phyloP scores from a whole-genome alignment of 2,329 filamentous ascomycete species.

The Teratosphaeria gauchensis region DNA sequence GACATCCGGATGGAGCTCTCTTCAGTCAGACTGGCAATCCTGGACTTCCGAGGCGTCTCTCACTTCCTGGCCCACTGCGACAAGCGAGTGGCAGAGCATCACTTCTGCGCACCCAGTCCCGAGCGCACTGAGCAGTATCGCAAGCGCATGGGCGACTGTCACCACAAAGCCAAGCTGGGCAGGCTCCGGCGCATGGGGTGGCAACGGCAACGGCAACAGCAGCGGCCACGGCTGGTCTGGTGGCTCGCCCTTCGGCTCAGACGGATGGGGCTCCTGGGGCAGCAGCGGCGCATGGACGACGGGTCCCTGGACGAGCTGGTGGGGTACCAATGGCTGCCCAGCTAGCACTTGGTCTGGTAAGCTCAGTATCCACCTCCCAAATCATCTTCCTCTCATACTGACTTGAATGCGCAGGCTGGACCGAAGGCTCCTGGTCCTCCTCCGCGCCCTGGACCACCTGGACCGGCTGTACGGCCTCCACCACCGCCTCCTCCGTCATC shows the following conservation, averaged over 20 bases:
- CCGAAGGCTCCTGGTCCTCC: conserved; percentile 21
- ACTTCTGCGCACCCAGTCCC: conserved; percentile 22
- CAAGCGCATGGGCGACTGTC: conserved; percentile 6
- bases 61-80: conserved; percentile 17
- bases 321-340: conserved; percentile 25
- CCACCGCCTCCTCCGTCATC: conserved; percentile 20
- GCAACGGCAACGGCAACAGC: not conserved
- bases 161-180: not conserved
- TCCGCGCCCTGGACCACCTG: conserved; percentile 28
- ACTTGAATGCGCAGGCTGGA: conserved; percentile 19
- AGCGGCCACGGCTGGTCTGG: conserved; percentile 6
- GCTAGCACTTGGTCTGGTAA: conserved; percentile 23
- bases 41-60: conserved; percentile 18
- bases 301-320: conserved; percentile 28
- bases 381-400: too few species aligned
- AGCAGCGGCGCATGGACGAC: conserved; percentile 21
- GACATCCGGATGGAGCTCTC: conserved; percentile 17
- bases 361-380: not conserved
- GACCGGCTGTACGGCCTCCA: conserved; percentile 24
- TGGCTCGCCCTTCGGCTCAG: conserved; percentile 13
- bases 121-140: conserved; percentile 12
- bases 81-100: conserved; percentile 19
- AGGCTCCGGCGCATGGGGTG: not conserved
- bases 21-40: conserved; percentile 11
- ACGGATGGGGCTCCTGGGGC: conserved; percentile 26